A percentile compares a stretch with the other conserved stretches of the same genome.
Evolutionary conservation across 768 basidiomycete species (phyloP).

Genomic region (Phaffia australis): DNA sequence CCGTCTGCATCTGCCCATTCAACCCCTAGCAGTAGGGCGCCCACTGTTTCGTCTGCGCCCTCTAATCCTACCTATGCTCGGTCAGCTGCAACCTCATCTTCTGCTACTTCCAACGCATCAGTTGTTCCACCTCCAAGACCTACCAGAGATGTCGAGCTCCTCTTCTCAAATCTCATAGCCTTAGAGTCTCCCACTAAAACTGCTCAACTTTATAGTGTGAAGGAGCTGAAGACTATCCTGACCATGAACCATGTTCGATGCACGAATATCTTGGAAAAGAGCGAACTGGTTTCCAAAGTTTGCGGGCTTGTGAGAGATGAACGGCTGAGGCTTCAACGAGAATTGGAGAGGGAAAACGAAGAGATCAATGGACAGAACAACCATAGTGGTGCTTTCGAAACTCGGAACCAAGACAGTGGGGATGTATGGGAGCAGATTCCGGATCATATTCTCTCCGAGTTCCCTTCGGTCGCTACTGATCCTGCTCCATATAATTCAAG

Average conservation of each 20-base stretch:
- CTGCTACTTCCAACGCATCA: no score
- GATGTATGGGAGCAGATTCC: slow-evolving; percentile 22
- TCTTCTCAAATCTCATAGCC: slow-evolving; percentile 53
- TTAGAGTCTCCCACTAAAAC: slow-evolving; percentile 44
- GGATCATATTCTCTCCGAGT: neutral
- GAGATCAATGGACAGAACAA: neutral
- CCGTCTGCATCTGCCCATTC: no score
- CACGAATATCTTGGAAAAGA: slow-evolving; percentile 46
- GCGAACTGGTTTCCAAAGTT: slow-evolving; percentile 20
- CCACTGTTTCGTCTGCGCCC: neutral
- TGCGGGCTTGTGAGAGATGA: slow-evolving; percentile 7
- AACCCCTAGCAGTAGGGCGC: no score
- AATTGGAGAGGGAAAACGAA: slow-evolving; percentile 10
- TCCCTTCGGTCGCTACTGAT: neutral
- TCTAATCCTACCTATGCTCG: slow-evolving; percentile 17
- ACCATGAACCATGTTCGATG: slow-evolving; percentile 51
- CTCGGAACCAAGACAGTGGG: neutral
- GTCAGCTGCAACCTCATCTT: slow-evolving; percentile 19
- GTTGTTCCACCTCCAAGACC: neutral
- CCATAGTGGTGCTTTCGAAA: neutral
- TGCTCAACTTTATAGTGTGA: neutral
- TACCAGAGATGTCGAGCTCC: neutral
- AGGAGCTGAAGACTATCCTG: slow-evolving; percentile 49
- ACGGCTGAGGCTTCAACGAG: slow-evolving; percentile 7
- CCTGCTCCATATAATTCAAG: neutral